These are phyloP conservation scores for Aspergillus homomorphus DNA, from an alignment of 495 filamentous ascomycete species.

Conservation along the genomic window DNA sequence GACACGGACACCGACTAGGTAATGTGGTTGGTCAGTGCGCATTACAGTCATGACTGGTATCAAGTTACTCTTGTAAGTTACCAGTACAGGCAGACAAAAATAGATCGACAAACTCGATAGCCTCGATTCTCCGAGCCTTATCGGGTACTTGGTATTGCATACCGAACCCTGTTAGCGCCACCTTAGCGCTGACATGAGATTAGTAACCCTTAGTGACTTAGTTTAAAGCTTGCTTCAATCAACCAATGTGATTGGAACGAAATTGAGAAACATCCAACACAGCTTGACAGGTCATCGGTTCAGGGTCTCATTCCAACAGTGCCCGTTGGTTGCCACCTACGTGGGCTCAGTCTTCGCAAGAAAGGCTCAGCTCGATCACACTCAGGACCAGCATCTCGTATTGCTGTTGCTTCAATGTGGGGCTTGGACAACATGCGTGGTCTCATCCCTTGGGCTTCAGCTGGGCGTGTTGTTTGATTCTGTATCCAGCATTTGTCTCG, in stretches of 20 bases:
- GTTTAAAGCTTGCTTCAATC: neutral
- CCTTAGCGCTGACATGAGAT: slow-evolving; percentile 2
- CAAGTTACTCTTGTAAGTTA: neutral
- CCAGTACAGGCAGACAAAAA: neutral
- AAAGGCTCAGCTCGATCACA: neutral
- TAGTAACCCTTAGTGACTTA: neutral
- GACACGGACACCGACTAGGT: neutral
- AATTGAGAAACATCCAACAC: neutral
- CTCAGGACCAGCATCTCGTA: slow-evolving; percentile 2
- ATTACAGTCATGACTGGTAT: neutral
- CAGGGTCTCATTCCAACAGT: neutral
- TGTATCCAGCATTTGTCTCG: neutral
- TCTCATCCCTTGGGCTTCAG: neutral
- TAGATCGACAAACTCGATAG: neutral
- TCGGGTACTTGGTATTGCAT: neutral
- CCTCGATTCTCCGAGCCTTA: slow-evolving; percentile 1
- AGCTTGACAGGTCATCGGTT: slow-evolving; percentile 2
- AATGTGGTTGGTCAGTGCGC: neutral
- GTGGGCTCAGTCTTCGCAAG: neutral
- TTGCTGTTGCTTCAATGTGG: neutral
- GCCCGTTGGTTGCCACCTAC: neutral
- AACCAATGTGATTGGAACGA: neutral
- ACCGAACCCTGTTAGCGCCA: neutral
- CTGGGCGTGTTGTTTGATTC: neutral
- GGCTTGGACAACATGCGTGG: neutral